Conservation (phyloP, 768 basidiomycete genomes). For the Zangia roseola region DNA sequence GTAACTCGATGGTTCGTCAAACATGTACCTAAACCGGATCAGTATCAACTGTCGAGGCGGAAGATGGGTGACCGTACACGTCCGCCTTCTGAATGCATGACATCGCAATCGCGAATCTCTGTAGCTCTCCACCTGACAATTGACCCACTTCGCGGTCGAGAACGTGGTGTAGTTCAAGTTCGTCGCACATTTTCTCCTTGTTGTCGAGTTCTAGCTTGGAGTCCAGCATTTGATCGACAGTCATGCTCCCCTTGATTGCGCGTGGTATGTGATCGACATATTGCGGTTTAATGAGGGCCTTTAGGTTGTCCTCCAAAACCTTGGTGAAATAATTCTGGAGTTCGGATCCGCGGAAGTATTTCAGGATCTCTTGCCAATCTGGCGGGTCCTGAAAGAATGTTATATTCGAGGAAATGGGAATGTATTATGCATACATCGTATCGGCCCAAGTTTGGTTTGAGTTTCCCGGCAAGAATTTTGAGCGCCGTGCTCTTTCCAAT, state of each 20-base stretch:
- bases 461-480: conserved; percentile 94
- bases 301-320: conserved; percentile 96
- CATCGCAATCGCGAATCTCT: conserved; percentile 98
- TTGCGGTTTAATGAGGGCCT: conserved; percentile 98
- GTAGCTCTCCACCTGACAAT: conserved; percentile 94
- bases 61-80: conserved; percentile 58
- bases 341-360: conserved; percentile 98
- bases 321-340: conserved; percentile 99
- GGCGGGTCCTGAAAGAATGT: conserved; percentile 74
- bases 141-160: conserved; percentile 82
- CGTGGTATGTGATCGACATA: conserved; percentile 99
- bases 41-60: background rate
- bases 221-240: conserved; percentile 89
- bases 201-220: conserved; percentile 87
- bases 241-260: conserved; percentile 88
- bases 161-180: conserved; percentile 85
- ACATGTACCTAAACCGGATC: conserved; percentile 76
- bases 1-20: conserved; percentile 98
- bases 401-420: background rate
- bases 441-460: conserved; percentile 95
- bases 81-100: conserved; percentile 93
- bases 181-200: conserved; percentile 80
- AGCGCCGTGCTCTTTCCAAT: conserved; percentile 98
- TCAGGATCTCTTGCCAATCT: conserved; percentile 98
- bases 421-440: conserved; percentile 70